Evolutionary conservation across 306 rosid species (phyloP).

Genomic region (Begonia loranthoides): DNA sequence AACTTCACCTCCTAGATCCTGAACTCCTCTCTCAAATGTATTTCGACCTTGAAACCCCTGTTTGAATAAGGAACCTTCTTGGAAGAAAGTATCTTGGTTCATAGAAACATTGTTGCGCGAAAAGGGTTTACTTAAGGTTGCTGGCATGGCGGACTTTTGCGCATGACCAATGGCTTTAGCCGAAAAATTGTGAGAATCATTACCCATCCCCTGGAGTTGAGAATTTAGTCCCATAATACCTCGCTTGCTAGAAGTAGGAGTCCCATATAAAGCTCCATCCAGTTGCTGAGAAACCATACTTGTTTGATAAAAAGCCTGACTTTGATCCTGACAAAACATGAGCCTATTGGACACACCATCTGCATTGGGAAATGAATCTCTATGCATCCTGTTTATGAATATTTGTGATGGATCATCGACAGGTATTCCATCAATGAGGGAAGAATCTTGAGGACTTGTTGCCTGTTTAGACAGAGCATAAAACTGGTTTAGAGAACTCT

Average conservation of each 20-base stretch:
- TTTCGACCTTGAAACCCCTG: slow-evolving; percentile 30
- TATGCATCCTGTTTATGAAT: slow-evolving; percentile 34
- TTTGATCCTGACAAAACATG: slow-evolving; percentile 30
- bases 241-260: slow-evolving; percentile 25
- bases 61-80: slow-evolving; percentile 16
- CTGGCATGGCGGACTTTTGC: slow-evolving; percentile 20
- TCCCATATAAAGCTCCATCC: slow-evolving; percentile 32
- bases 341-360: slow-evolving; percentile 25
- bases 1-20: slow-evolving; percentile 18
- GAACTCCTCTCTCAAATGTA: slow-evolving; percentile 23
- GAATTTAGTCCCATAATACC: slow-evolving; percentile 22
- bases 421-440: slow-evolving; percentile 34
- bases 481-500: slow-evolving; percentile 27
- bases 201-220: slow-evolving; percentile 23
- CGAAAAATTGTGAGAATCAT: slow-evolving; percentile 28
- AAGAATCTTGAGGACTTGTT: slow-evolving; percentile 26
- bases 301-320: slow-evolving; percentile 20
- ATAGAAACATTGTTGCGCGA: slow-evolving; percentile 22
- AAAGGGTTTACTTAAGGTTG: slow-evolving; percentile 22
- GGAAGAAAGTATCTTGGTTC: slow-evolving; percentile 22
- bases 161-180: slow-evolving; percentile 19
- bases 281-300: slow-evolving; percentile 30
- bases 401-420: slow-evolving; percentile 31
- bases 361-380: slow-evolving; percentile 21
- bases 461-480: slow-evolving; percentile 31